These are phyloP conservation scores for Talaromyces liani DNA, from an alignment of 495 filamentous ascomycete species.

Conservation along the genomic window DNA sequence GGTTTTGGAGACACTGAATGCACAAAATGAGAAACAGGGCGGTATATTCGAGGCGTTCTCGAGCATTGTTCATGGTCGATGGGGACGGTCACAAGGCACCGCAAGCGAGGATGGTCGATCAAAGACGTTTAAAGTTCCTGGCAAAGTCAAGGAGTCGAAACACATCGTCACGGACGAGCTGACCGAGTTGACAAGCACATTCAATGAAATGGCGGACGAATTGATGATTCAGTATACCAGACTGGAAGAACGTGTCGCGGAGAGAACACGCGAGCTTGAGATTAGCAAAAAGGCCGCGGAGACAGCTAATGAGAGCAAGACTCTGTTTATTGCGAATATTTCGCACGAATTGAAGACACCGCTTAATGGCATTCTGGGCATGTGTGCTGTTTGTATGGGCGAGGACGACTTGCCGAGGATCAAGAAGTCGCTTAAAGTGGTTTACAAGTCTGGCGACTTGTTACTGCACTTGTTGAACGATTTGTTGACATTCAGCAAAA, in stretches of 20 bases:
- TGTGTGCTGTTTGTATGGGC: conserved; percentile 87
- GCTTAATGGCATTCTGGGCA: conserved; percentile 86
- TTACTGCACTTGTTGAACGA: conserved; percentile 85
- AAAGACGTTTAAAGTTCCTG: conserved; percentile 68
- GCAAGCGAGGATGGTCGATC: conserved; percentile 23
- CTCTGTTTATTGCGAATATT: conserved; percentile 91
- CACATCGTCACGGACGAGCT: conserved; percentile 78
- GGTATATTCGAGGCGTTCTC: conserved; percentile 27
- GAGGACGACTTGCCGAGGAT: conserved; percentile 71
- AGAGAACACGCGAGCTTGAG: conserved; percentile 78
- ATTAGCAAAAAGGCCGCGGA: conserved; percentile 87
- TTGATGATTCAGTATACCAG: conserved; percentile 75
- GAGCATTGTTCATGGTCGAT: conserved; percentile 10
- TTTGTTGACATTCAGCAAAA: conserved; percentile 85
- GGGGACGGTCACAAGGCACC: conserved; percentile 15
- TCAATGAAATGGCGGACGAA: conserved; percentile 93
- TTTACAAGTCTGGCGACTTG: conserved; percentile 87
- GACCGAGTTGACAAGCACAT: conserved; percentile 77
- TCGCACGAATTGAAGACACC: conserved; percentile 92
- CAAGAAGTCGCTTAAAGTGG: conserved; percentile 72
- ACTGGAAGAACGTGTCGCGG: conserved; percentile 74
- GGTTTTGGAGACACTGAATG: background rate
- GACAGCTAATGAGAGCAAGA: conserved; percentile 89
- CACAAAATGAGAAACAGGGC: background rate
- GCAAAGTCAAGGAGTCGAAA: conserved; percentile 66